Evolutionary conservation across 306 rosid species (phyloP).

Genomic region (Acacia acuminata): DNA sequence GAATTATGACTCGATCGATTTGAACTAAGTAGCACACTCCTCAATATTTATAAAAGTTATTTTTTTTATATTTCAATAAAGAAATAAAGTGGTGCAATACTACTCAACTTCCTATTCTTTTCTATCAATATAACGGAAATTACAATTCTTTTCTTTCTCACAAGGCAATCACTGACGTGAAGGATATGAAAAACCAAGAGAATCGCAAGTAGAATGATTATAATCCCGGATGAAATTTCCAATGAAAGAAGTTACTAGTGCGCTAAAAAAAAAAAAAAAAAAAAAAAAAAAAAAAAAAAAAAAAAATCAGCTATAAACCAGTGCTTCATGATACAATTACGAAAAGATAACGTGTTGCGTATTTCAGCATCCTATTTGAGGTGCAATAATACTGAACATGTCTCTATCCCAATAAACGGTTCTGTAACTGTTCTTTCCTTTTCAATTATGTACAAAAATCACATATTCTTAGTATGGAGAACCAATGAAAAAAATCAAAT

Average conservation of each 20-base stretch:
- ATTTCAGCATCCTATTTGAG: not conserved
- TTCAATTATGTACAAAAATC: slow-evolving; percentile 35
- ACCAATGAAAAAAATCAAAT: slow-evolving; percentile 34
- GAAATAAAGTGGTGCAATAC: not conserved
- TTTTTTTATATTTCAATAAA: too few species aligned
- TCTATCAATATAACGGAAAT: not conserved
- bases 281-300: not conserved
- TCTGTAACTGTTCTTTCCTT: slow-evolving; percentile 3
- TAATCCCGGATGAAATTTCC: not conserved
- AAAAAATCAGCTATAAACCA: slow-evolving; percentile 15
- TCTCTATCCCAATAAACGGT: slow-evolving; percentile 31
- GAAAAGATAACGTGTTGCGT: not conserved
- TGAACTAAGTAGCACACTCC: not conserved
- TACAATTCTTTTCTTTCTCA: not conserved
- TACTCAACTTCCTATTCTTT: not conserved
- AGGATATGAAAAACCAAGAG: not conserved
- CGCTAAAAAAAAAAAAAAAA: not conserved
- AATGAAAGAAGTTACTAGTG: not conserved
- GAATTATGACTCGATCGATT: not conserved
- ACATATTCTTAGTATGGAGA: slow-evolving; percentile 20
- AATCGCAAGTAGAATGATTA: not conserved
- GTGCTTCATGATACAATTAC: not conserved
- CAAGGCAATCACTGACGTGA: not conserved
- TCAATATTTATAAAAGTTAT: not conserved
- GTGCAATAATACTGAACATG: slow-evolving; percentile 15